Conservation (phyloP, 1,284 basidiomycete species). For the Stygiomarasmius scandens region DNA sequence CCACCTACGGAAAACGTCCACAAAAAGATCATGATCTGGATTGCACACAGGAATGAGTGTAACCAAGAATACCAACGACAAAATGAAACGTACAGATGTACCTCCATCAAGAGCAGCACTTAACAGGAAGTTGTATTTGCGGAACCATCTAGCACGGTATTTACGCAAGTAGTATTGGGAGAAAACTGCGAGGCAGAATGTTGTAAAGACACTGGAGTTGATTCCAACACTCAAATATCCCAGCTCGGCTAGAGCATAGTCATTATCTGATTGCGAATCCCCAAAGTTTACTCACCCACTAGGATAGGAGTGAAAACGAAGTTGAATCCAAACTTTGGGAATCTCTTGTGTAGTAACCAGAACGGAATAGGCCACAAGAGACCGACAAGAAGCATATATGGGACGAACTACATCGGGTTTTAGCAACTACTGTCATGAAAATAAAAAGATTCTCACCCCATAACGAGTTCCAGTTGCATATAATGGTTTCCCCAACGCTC, state of each 20-base stretch:
- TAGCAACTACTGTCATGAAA: slow-evolving; percentile 25
- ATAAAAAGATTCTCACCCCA: slow-evolving; percentile 27
- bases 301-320: slow-evolving; percentile 38
- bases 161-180: slow-evolving; percentile 57
- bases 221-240: slow-evolving; percentile 53
- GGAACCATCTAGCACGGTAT: slow-evolving; percentile 51
- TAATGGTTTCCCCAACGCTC: slow-evolving; percentile 45
- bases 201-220: slow-evolving; percentile 55
- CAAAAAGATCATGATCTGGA: slow-evolving; percentile 54
- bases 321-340: slow-evolving; percentile 37
- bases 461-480: slow-evolving; percentile 41
- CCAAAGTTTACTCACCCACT: slow-evolving; percentile 24
- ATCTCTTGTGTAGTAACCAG: slow-evolving; percentile 39
- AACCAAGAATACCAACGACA: background rate
- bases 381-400: slow-evolving; percentile 39
- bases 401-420: slow-evolving; percentile 27
- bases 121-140: slow-evolving; percentile 50
- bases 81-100: slow-evolving; percentile 28
- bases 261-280: no score
- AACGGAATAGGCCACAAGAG: slow-evolving; percentile 41
- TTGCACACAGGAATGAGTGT: background rate
- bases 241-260: slow-evolving; percentile 29
- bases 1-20: slow-evolving; percentile 66
- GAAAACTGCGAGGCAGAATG: slow-evolving; percentile 53
- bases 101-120: slow-evolving; percentile 58